Evolutionary conservation across 176 grass and related monocot genomes (phyloP), one percentile per base, ranked within the genome.

Genomic region (Metroxylon sagu): DNA sequence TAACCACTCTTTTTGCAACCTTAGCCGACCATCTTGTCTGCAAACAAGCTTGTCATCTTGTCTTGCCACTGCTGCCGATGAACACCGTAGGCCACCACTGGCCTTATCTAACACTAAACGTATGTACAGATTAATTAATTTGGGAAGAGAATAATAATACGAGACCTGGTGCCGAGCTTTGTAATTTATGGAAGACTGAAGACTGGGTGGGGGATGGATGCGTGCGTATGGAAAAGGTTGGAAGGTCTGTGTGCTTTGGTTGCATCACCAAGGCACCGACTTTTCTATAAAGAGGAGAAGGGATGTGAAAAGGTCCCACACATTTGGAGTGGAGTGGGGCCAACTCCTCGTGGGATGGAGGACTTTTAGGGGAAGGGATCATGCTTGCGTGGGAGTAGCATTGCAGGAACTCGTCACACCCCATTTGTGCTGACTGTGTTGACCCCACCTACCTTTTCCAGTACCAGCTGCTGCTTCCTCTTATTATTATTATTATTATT

Each of bases 181-280:
- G 30, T 62, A 28, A 12, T 43, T 12, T 43, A 69, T 43, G 2
- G 12, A 69, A 62, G 66, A n/a, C n/a, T n/a, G 54, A 77, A 70
- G 74, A 62, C 54, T 54, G 18, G 57, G 69, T 62, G 69, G 66
- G 74, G 57, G 56, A 43, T 3, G 35, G 8, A 43, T 14, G 35
- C 8, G 2, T 69, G 52, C 65, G 49, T 70, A 70, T 68, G 48
- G 55, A 19, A 19, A 68, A 69, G 21, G 16, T 16, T 18, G 29
- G 16, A 14, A 19, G 10, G 43, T 61, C 21, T 70, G 49, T 63
- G 69, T 77, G 57, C 74, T 63, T 77, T 63, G 57, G 65, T 77
- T 69, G 48, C 57, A 50, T 69, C 74, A 77, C 49, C 55, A 77
- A 62, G 74, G 49, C 74, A 63, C 73, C 73, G 64, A 77, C 74